Evolutionary conservation across 371 early-diverging fungal species (phyloP), one percentile per base, ranked within the genome.

Genomic region (Coemansia sp.): DNA sequence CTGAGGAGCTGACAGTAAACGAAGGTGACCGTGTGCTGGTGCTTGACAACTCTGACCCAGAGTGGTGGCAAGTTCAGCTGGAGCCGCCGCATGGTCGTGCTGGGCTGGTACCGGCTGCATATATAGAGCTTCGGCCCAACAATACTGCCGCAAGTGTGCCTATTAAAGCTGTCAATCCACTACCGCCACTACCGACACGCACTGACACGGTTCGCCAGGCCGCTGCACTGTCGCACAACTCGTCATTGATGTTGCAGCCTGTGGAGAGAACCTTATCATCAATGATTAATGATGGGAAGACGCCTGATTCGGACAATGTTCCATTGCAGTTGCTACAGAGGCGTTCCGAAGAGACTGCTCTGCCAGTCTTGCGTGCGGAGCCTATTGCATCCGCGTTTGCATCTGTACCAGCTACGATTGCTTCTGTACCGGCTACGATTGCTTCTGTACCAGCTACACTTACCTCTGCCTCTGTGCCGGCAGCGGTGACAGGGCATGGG

Each of bases 1-100:
- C 90, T 59, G 96, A 95, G 61, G 96, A 96, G 82, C 83, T 96
- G 65, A 81, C 84, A 42, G 87, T 97, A 64, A 75, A 81, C 21
- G 93, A 97, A 71, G 89, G 88, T 68, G 87, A 87, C 67, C 71
- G 89, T 54, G 75, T 92, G 26, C 86, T 90, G 67, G 81, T 91
- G 18, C 78, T 91, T 53, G 91, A 91, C 47, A 87, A 86, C 75
- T 83, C 86, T 53, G 91, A 92, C 79, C 83, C 86, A 11, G 91
- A 91, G 42, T 93, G 93, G 93, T 89, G 88, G 88, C 83, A 85
- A 65, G 90, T 88, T 8, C 87, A 90, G 64, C 75, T 87, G 40
- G 23, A 57, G 0, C 78, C 89, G 86, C 64, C 63, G 42, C 2
- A 71, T 61, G 65, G 77, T 59, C 59, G 83, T 72, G 28, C 81